phyloP scores from a whole-genome alignment of 2,329 filamentous ascomycete genomes.

The Elsinoe necatrix region DNA sequence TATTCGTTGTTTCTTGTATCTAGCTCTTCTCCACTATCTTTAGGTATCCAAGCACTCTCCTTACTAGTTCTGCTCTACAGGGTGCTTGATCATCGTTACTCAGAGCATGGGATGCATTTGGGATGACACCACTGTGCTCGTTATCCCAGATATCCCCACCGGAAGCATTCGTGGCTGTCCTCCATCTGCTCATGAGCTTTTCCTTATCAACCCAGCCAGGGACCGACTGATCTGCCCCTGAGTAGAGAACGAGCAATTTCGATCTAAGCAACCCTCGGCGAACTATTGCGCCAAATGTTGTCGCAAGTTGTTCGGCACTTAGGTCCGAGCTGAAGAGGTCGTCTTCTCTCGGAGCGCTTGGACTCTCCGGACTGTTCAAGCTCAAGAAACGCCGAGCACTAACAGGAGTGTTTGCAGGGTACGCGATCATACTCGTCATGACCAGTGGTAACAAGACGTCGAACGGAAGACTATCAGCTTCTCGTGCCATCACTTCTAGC shows the following conservation, averaged over 20 bases:
- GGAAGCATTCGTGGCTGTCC: not conserved
- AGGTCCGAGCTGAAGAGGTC: conserved; percentile 21
- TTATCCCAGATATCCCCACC: conserved; percentile 37
- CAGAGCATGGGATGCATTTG: conserved; percentile 42
- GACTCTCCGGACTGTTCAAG: conserved; percentile 21
- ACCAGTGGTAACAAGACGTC: conserved; percentile 30
- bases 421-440: conserved; percentile 26
- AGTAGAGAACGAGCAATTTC: too few species aligned
- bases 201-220: too few species aligned
- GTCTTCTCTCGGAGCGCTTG: conserved; percentile 20
- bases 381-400: conserved; percentile 21
- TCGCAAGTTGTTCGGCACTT: too few species aligned
- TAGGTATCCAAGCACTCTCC: too few species aligned
- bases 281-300: too few species aligned
- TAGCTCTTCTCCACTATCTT: too few species aligned
- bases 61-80: conserved; percentile 23
- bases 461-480: conserved; percentile 20
- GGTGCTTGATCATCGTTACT: conserved; percentile 41
- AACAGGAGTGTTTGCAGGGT: conserved; percentile 23
- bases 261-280: too few species aligned
- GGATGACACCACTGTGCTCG: conserved; percentile 41
- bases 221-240: too few species aligned
- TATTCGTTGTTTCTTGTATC: not conserved
- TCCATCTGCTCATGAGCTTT: too few species aligned
- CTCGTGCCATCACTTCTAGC: conserved; percentile 23